These are phyloP conservation scores for Aspergillus piperis DNA, from an alignment of 2,329 filamentous ascomycete genomes.

Conservation along the genomic window DNA sequence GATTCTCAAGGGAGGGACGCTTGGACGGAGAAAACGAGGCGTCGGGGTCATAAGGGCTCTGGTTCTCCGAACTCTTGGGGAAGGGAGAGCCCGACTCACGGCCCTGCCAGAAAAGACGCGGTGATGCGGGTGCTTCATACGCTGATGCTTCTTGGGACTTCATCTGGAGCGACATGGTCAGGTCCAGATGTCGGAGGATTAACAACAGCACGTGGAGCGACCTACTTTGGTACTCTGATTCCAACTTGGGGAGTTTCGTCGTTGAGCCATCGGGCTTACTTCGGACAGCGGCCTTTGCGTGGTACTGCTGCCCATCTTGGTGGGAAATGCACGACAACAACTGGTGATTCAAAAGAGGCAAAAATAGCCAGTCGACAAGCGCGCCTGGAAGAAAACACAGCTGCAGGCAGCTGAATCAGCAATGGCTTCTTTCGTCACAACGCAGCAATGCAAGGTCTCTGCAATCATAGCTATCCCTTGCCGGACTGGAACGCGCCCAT, in stretches of 20 bases:
- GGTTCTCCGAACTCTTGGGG: constrained; percentile 70
- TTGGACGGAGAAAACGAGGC: constrained; percentile 71
- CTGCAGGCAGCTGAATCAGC: constrained; percentile 19
- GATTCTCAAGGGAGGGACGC: constrained; percentile 89
- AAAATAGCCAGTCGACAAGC: constrained; percentile 5
- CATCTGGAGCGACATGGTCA: constrained; percentile 59
- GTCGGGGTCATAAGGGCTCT: constrained; percentile 58
- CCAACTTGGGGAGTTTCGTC: constrained; percentile 91
- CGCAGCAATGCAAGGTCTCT: constrained; percentile 8
- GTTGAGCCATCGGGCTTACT: constrained; percentile 79
- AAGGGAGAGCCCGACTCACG: constrained; percentile 68
- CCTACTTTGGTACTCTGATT: constrained; percentile 72
- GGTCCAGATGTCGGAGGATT: neutral
- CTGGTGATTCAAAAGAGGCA: constrained; percentile 13
- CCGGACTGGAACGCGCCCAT: constrained; percentile 21
- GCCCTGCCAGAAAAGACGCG: constrained; percentile 87
- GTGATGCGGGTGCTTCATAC: constrained; percentile 64
- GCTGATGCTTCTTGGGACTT: constrained; percentile 75
- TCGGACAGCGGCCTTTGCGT: constrained; percentile 79
- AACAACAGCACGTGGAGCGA: neutral
- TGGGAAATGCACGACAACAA: constrained; percentile 32
- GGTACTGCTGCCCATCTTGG: constrained; percentile 61
- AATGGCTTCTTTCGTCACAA: constrained; percentile 15
- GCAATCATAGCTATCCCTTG: constrained; percentile 19
- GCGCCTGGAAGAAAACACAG: constrained; percentile 18